phyloP scores from a whole-genome alignment of 2,329 filamentous ascomycete species.

The Sclerotinia glacialis region DNA sequence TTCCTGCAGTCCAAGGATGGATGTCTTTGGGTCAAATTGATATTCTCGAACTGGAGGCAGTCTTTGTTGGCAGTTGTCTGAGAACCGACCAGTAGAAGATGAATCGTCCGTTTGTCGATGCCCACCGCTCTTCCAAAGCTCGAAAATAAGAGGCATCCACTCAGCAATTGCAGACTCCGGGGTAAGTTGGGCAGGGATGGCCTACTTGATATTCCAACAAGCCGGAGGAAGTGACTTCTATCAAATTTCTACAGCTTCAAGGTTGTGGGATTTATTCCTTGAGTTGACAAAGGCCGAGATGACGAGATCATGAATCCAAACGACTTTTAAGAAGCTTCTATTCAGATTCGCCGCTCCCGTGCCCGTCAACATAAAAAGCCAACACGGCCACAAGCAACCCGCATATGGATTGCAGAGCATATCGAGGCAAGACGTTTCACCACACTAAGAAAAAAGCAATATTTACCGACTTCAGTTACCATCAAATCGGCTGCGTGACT shows the following conservation, averaged over 20 bases:
- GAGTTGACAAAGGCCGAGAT: constrained; percentile 28
- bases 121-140: constrained; percentile 49
- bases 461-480: constrained; percentile 32
- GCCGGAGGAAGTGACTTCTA: constrained; percentile 26
- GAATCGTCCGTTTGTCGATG: constrained; percentile 47
- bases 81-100: constrained; percentile 45
- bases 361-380: constrained; percentile 32
- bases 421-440: constrained; percentile 39
- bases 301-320: constrained; percentile 31
- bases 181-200: constrained; percentile 28
- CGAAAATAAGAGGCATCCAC: constrained; percentile 44
- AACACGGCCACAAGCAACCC: constrained; percentile 32
- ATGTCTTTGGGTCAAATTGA: constrained; percentile 33
- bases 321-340: constrained; percentile 33
- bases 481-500: constrained; percentile 33
- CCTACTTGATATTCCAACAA: constrained; percentile 17
- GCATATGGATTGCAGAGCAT: constrained; percentile 32
- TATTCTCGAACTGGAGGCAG: constrained; percentile 43
- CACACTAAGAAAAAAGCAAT: constrained; percentile 28
- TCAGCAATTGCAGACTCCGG: constrained; percentile 16
- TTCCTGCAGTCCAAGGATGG: constrained; percentile 32
- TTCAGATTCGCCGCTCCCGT: constrained; percentile 37
- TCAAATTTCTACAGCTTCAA: constrained; percentile 22
- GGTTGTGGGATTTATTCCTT: constrained; percentile 22
- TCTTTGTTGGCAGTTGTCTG: constrained; percentile 50